Evolutionary conservation across 2,329 filamentous ascomycete genomes (phyloP).

Genomic region (Colletotrichum lindemuthianum): DNA sequence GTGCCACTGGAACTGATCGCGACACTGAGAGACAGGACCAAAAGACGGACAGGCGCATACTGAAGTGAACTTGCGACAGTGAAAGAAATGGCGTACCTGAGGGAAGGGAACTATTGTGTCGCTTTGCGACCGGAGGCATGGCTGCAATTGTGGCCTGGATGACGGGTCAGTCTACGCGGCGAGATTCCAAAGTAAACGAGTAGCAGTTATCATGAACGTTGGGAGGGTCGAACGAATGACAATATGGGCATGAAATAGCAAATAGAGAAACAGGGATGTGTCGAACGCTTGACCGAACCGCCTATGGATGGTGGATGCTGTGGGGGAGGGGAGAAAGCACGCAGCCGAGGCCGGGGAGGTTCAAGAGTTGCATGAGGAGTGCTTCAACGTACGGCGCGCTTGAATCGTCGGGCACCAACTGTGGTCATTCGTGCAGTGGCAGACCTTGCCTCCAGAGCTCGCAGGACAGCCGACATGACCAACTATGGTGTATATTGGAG

Average conservation of each 20-base stretch:
- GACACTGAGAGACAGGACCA: too few relatives aligned
- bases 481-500: conserved; percentile 10
- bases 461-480: conserved; percentile 37
- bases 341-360: background rate
- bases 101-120: conserved; percentile 68
- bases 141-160: conserved; percentile 40
- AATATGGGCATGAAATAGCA: too few relatives aligned
- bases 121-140: conserved; percentile 64
- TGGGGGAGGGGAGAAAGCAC: background rate
- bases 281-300: too few relatives aligned
- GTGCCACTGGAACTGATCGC: too few relatives aligned
- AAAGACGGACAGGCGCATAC: background rate
- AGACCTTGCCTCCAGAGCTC: conserved; percentile 38
- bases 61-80: background rate
- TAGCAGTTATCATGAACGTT: too few relatives aligned
- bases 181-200: too few relatives aligned
- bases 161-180: background rate
- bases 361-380: background rate
- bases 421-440: conserved; percentile 24
- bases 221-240: too few relatives aligned
- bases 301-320: background rate
- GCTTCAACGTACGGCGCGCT: conserved; percentile 21
- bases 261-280: too few relatives aligned
- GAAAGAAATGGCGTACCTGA: conserved; percentile 50
- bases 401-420: conserved; percentile 19